phyloP scores from a whole-genome alignment of 148 eudicot genomes.

The Cornus florida region DNA sequence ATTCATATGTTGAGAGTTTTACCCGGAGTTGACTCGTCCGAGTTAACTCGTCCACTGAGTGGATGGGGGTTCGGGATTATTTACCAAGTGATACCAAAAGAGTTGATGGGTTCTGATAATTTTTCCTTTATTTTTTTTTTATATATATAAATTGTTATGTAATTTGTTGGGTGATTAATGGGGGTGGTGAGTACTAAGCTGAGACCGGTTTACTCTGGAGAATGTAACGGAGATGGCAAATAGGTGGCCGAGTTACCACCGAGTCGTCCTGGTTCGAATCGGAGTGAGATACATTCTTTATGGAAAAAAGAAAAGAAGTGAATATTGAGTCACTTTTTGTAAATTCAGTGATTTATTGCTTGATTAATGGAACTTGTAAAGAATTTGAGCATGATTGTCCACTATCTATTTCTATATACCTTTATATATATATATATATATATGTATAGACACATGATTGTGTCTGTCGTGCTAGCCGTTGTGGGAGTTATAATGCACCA shows the following conservation, averaged over 20 bases:
- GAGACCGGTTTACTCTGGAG: slow-evolving; percentile 32
- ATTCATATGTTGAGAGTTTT: not conserved
- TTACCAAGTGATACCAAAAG: not conserved
- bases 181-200: slow-evolving; percentile 14
- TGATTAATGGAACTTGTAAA: slow-evolving; percentile 17
- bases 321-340: slow-evolving; percentile 4
- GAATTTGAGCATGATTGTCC: slow-evolving; percentile 6
- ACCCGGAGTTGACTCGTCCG: slow-evolving; percentile 28
- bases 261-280: slow-evolving; percentile 66
- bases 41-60: slow-evolving; percentile 13
- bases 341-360: slow-evolving; percentile 4
- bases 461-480: not conserved
- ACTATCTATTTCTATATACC: not conserved
- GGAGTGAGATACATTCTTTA: slow-evolving; percentile 17
- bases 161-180: slow-evolving; percentile 7
- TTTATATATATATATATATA: no score
- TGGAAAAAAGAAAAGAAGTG: not conserved
- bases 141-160: not conserved
- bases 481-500: not conserved
- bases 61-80: not conserved
- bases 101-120: slow-evolving; percentile 1
- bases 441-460: no score
- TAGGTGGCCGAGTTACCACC: slow-evolving; percentile 42
- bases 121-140: not conserved
- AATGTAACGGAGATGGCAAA: slow-evolving; percentile 51